Percentiles rank a stretch among this genome's conserved stretches.
phyloP scores from a whole-genome alignment of 75 land plant species.

The Chamaecyparis obtusa region DNA sequence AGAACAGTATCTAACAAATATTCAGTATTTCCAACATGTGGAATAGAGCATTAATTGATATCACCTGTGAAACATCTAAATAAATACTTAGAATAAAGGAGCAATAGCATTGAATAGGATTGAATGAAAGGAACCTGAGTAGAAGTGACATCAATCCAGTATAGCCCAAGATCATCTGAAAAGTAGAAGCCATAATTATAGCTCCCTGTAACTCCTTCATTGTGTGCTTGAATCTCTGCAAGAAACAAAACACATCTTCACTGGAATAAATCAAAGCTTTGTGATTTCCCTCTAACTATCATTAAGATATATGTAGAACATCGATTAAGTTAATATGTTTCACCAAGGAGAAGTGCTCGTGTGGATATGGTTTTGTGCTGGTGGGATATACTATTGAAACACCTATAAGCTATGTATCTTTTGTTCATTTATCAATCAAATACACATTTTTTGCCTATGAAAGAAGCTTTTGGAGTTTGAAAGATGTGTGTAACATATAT shows the following conservation, averaged over 20 bases:
- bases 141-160: constrained; percentile 89
- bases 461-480: not conserved
- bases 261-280: not conserved
- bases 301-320: not conserved
- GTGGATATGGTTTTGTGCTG: not conserved
- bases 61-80: not conserved
- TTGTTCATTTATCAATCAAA: not conserved
- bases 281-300: not conserved
- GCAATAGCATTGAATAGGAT: not conserved
- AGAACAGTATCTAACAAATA: not conserved
- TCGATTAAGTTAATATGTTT: not conserved
- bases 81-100: not conserved
- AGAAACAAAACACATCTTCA: not conserved
- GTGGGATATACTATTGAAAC: not conserved
- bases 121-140: constrained; percentile 54
- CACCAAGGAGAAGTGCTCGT: not conserved
- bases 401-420: not conserved
- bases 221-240: constrained; percentile 87
- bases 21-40: not conserved
- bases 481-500: not conserved
- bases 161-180: constrained; percentile 85
- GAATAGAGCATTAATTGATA: not conserved
- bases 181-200: constrained; percentile 75
- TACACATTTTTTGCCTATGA: not conserved
- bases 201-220: constrained; percentile 99